Conservation (phyloP, 1,139 yeast species). For the Pichia sp. region DNA sequence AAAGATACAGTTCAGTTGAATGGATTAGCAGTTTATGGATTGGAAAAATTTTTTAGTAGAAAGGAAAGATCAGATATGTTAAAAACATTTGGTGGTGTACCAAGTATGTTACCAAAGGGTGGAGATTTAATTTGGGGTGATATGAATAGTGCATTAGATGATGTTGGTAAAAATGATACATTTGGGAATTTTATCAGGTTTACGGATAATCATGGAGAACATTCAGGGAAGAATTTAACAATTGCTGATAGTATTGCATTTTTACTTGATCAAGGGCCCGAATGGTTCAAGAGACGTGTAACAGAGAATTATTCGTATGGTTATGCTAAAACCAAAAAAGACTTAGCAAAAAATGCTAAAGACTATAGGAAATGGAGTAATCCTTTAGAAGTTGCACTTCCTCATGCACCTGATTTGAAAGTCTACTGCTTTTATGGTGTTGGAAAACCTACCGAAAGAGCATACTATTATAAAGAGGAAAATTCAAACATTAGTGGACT, state of each 20-base stretch:
- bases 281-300: constrained; percentile 65
- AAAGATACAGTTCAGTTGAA: constrained; percentile 93
- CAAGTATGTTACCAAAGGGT: constrained; percentile 95
- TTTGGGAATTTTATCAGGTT: constrained; percentile 77
- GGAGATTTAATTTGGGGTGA: constrained; percentile 88
- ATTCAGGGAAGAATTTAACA: constrained; percentile 52
- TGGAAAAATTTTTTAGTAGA: constrained; percentile 88
- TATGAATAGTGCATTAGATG: constrained; percentile 54
- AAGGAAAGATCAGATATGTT: constrained; percentile 82
- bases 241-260: constrained; percentile 61
- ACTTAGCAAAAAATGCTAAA: constrained; percentile 57
- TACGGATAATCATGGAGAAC: constrained; percentile 37
- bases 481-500: constrained; percentile 41
- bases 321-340: constrained; percentile 50
- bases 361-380: constrained; percentile 81
- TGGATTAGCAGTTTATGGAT: constrained; percentile 86
- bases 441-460: constrained; percentile 92
- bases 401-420: constrained; percentile 89
- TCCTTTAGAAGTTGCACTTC: constrained; percentile 86
- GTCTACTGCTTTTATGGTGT: constrained; percentile 89
- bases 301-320: constrained; percentile 75
- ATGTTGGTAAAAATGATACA: constrained; percentile 31
- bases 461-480: constrained; percentile 75
- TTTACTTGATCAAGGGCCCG: constrained; percentile 58
- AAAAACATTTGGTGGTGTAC: constrained; percentile 85